A percentile compares a stretch with the other conserved stretches of the same genome.
Conservation (phyloP, 352 stramenopile genomes). For the Phytopythium ostracodes region DNA sequence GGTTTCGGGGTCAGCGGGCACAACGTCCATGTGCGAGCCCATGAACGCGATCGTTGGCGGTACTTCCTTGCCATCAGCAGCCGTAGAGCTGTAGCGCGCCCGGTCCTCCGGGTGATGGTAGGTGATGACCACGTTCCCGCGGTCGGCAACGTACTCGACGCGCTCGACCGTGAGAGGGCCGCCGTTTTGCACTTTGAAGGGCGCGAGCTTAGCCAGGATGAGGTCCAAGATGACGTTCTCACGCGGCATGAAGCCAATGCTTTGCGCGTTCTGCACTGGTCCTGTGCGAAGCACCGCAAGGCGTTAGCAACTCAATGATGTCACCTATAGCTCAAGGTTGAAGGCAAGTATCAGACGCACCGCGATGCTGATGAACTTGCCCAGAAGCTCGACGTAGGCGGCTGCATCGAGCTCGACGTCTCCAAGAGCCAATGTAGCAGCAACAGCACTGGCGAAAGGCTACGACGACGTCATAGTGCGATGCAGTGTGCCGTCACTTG, state of each 20-base stretch:
- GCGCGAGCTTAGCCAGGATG: constrained; percentile 70
- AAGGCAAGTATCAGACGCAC: constrained; percentile 19
- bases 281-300: constrained; percentile 13
- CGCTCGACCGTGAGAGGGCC: constrained; percentile 56
- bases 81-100: constrained; percentile 13
- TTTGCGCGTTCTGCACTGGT: constrained; percentile 54
- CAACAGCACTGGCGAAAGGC: neutral
- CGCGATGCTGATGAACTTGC: constrained; percentile 72
- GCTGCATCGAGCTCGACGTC: neutral
- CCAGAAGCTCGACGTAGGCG: constrained; percentile 3
- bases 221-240: constrained; percentile 80
- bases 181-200: constrained; percentile 67
- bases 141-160: constrained; percentile 61
- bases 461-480: neutral
- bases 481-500: no score
- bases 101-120: constrained; percentile 40
- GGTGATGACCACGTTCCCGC: constrained; percentile 87
- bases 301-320: neutral
- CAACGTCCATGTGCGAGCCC: constrained; percentile 86
- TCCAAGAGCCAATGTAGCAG: neutral
- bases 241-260: constrained; percentile 53
- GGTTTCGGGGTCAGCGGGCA: constrained; percentile 79
- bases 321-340: no score
- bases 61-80: constrained; percentile 16
- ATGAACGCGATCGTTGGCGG: constrained; percentile 64